Conservation (phyloP, 164 flowering plant species). For the Chimonanthus praecox region DNA sequence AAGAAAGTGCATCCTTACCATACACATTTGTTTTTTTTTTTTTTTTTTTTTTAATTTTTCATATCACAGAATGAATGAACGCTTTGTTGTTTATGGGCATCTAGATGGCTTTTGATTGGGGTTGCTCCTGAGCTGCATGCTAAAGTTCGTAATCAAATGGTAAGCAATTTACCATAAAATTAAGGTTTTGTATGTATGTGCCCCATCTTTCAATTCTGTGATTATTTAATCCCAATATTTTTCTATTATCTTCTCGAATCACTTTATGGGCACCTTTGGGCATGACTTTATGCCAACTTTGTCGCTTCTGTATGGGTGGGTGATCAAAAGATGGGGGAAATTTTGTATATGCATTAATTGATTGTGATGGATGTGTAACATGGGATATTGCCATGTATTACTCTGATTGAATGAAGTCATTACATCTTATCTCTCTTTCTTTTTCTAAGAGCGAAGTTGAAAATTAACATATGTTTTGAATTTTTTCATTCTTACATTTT, state of each 20-base stretch:
- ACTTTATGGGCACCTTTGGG: background rate
- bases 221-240: background rate
- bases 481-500: no score
- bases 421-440: background rate
- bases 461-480: no score
- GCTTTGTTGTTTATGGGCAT: background rate
- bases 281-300: background rate
- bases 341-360: background rate
- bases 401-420: background rate
- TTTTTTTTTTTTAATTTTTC: background rate
- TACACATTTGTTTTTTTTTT: constrained; percentile 1
- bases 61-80: background rate
- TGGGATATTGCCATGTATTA: background rate
- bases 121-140: background rate
- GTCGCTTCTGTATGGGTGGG: background rate
- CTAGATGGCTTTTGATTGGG: background rate
- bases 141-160: background rate
- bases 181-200: background rate
- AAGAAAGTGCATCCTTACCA: constrained; percentile 18
- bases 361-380: background rate
- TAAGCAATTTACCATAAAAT: background rate
- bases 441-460: no score
- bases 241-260: background rate
- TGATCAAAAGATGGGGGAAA: background rate
- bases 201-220: background rate